Conservation (phyloP, 78 protist species). For the Tieghemostelium lacteum region DNA sequence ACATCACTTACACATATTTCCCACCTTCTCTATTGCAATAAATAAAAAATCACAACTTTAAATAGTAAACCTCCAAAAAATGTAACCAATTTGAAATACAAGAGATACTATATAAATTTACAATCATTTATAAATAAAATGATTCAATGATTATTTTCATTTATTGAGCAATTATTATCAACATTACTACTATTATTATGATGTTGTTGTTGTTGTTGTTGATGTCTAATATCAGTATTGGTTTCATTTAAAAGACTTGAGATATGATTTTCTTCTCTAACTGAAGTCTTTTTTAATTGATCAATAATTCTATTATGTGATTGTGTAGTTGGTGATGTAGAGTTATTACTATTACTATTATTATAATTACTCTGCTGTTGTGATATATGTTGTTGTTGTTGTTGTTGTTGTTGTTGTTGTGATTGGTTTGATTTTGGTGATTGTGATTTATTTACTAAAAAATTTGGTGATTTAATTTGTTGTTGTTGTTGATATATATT, state of each 20-base stretch:
- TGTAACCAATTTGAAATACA: too few species aligned
- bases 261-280: slow-evolving; percentile 3
- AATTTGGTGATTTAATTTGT: background rate
- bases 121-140: too few species aligned
- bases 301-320: slow-evolving; percentile 1
- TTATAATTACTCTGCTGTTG: background rate
- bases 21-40: too few species aligned
- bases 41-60: too few species aligned
- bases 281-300: slow-evolving; percentile 31
- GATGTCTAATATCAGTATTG: background rate
- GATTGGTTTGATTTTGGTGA: background rate
- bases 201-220: too few species aligned
- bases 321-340: background rate
- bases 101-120: too few species aligned
- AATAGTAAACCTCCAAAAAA: too few species aligned
- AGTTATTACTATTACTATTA: background rate
- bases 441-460: background rate
- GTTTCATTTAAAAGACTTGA: slow-evolving; percentile 16
- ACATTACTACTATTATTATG: too few species aligned
- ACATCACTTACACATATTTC: too few species aligned
- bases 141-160: too few species aligned
- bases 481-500: background rate
- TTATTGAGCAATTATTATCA: too few species aligned
- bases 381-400: background rate
- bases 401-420: background rate